Evolutionary conservation across 129 eudicot species (phyloP), one percentile per base, ranked within the genome.

Genomic region (Tagetes patula): DNA sequence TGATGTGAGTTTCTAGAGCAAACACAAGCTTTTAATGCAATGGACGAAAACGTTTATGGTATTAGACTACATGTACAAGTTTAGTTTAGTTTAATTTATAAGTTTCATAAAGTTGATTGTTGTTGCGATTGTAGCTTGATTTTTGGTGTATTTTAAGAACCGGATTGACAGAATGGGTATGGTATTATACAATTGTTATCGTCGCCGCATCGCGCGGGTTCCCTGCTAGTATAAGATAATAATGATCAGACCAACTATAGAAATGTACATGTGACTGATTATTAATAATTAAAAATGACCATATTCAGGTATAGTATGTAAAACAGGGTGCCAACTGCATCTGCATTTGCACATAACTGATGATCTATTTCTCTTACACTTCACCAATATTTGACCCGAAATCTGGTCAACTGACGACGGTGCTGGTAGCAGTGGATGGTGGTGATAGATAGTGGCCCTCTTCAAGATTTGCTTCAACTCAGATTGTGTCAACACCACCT

Each of bases 251-350:
- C 61, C 9, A 61, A 38, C 5, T 34, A 20, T 46, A 34, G 9
- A 73, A 56, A 47, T 74, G 55, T 58, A 30, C 27, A 43, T 13
- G 36, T 14, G 31, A 73, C 8, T 49, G 33, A 32, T 41, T 42
- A 52, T 32, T 42, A 34, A 53, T 63, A 71, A 42, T 42, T 42
- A 43, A 6, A 43, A 6, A 70, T 50, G 49, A 6, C 60, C 52
- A 8, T 6, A 64, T 71, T 83, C 87, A 64, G 73, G 77, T 65
- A 83, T 83, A 11, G 79, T 71, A 55, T 83, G 82, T 36, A 83
- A 72, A 67, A 39, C 46, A 65, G 87, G 87, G 60, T 75, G 80
- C 87, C 87, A 83, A 72, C 30, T 33, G 64, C 70, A 83, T 67
- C 30, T 33, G 64, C 70, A 63, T 56, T 45, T 53, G 27, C 73